Base-by-base conservation (phyloP, 1,284 basidiomycete genomes). In the Apiotrichum mycotoxinovorans region DNA sequence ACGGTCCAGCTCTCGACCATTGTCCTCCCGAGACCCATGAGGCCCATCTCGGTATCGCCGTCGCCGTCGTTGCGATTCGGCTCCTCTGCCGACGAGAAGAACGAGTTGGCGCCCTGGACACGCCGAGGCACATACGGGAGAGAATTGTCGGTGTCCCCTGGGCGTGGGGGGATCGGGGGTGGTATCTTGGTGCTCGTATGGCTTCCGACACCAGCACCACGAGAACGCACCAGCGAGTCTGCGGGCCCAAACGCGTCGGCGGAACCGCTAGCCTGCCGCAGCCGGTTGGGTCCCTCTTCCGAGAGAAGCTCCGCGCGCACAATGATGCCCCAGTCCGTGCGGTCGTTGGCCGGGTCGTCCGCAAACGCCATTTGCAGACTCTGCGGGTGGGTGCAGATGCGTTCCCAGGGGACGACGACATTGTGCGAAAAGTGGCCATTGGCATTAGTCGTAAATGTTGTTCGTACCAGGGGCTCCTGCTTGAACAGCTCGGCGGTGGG, bases 391-490 rank as follows among this genome's bases (percentile, higher is more conserved):
- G 80, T 77, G 67, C 82, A 84, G 51, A 92, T 77, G 18, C 80
- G 78, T 54, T 87, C 83, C 87, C 87, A 91, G 4, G 80, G 76
- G 14, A 92, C 78, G 1, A 68, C 75, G 62, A 91, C 81, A 18
- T 78, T 81, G 4, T 81, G 77, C 55, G 85, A 80, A 75, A 92
- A 92, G 52, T 84, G 83, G 2, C 89, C 90, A 61, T 89, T 85
- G 1, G 81, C 67, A 22, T 77, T 79, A 0, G 89, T 91, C 2
- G 75, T 58, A 17, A 86, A 79, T 26, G 84, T 80, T 51, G 76
- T 72, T 1, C 74, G 77, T 1, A 80, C 75, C 20, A 89, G 70
- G 3, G 86, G 83, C 20, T 71, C 76, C 43, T 76, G 70, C 12
- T 56, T 51, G 17, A 54, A 46, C 14, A 69, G 63, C 1, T 68